phyloP scores from a whole-genome alignment of 176 grass and related monocot species.

The Hsuehochloa calcarea region DNA sequence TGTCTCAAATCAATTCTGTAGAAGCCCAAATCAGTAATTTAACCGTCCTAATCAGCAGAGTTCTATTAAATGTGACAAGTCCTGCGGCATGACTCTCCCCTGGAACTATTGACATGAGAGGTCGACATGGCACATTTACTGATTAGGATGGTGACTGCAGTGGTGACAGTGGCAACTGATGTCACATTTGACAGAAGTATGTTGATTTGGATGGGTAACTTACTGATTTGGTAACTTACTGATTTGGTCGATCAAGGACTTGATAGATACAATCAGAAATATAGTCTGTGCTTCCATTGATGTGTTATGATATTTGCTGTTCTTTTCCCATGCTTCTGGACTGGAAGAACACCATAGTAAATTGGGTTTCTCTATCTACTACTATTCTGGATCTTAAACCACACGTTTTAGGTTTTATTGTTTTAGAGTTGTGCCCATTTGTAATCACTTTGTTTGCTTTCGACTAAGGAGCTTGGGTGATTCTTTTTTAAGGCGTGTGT shows the following conservation, averaged over 20 bases:
- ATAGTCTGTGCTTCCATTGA: conserved; percentile 1
- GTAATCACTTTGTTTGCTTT: not conserved
- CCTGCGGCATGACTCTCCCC: not conserved
- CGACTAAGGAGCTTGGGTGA: not conserved
- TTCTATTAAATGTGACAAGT: not conserved
- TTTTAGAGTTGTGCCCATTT: not conserved
- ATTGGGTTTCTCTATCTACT: not conserved
- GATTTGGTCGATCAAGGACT: not conserved
- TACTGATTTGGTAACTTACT: conserved; percentile 27
- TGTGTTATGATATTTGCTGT: conserved; percentile 14
- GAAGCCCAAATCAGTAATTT: not conserved
- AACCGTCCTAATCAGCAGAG: not conserved
- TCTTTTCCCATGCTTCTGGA: not conserved
- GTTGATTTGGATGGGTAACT: conserved; percentile 11
- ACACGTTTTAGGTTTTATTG: not conserved
- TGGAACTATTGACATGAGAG: not conserved
- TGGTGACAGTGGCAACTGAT: conserved; percentile 7
- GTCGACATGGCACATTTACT: not conserved
- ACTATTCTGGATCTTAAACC: not conserved
- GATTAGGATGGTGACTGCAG: not conserved
- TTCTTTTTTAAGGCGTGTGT: not conserved
- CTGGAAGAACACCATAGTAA: not conserved
- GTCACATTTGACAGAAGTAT: not conserved
- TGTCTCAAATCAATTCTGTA: not conserved
- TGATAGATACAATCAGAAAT: not conserved